Conservation (phyloP, 2,329 filamentous ascomycete genomes). For the Corynespora cassiicola region DNA sequence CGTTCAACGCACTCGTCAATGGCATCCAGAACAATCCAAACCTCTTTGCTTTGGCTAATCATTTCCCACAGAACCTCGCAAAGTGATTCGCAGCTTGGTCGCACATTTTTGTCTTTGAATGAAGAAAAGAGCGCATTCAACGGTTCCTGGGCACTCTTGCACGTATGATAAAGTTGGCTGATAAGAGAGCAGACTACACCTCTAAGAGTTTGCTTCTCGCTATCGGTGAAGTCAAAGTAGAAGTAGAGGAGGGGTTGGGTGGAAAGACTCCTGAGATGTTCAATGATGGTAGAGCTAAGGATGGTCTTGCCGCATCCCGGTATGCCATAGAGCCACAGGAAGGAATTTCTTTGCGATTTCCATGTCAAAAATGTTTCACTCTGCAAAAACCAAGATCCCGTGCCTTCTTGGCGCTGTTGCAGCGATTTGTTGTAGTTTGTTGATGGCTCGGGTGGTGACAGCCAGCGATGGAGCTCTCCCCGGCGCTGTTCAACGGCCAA, state of each 20-base stretch:
- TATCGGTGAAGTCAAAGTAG: slow-evolving; percentile 38
- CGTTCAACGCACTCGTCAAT: slow-evolving; percentile 14
- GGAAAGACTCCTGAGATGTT: slow-evolving; percentile 15
- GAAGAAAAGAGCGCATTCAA: slow-evolving; percentile 9
- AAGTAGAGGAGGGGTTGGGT: slow-evolving; percentile 30
- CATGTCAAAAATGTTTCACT: slow-evolving; percentile 28
- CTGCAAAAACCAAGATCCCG: slow-evolving; percentile 41
- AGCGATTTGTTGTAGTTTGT: slow-evolving; percentile 35
- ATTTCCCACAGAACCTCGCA: slow-evolving; percentile 3
- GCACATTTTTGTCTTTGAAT: neutral
- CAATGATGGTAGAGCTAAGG: slow-evolving; percentile 39
- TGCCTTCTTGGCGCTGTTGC: slow-evolving; percentile 23
- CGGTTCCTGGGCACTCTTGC: slow-evolving; percentile 3
- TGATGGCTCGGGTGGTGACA: slow-evolving; percentile 39
- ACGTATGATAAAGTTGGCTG: slow-evolving; percentile 30
- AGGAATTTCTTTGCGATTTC: slow-evolving; percentile 29
- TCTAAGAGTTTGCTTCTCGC: slow-evolving; percentile 35
- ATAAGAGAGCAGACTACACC: slow-evolving; percentile 40
- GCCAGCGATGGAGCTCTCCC: slow-evolving; percentile 35
- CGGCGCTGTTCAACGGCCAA: too few species aligned
- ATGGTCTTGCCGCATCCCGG: slow-evolving; percentile 49
- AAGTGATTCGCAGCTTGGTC: slow-evolving; percentile 6
- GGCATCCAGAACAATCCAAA: slow-evolving; percentile 17
- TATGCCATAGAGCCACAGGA: slow-evolving; percentile 45
- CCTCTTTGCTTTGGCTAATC: slow-evolving; percentile 5